Evolutionary conservation across 176 grass and related monocot species (phyloP).

Genomic region (Ananas comosus): DNA sequence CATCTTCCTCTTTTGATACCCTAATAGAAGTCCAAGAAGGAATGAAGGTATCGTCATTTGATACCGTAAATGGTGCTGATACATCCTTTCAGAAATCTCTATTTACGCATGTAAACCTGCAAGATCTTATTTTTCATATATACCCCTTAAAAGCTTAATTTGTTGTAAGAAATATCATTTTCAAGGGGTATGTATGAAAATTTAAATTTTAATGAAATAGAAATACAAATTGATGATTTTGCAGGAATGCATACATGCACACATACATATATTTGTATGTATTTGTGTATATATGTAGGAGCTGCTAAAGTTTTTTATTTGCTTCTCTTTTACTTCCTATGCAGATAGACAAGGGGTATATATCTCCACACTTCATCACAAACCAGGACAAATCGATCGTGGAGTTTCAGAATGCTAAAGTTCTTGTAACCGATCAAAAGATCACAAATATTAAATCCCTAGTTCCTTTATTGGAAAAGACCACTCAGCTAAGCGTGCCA

Average conservation of each 20-base stretch:
- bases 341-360: conserved; percentile 88
- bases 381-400: conserved; percentile 81
- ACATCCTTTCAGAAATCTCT: no score
- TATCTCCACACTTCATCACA: conserved; percentile 93
- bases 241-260: no score
- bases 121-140: no score
- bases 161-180: no score
- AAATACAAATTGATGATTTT: no score
- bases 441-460: conserved; percentile 63
- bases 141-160: no score
- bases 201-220: no score
- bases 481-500: conserved; percentile 68
- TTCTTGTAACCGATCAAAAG: conserved; percentile 83
- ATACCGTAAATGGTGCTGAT: not conserved
- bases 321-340: conserved; percentile 15
- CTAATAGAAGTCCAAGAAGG: conserved; percentile 84
- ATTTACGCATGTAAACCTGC: no score
- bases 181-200: no score
- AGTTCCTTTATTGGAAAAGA: conserved; percentile 82
- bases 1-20: conserved; percentile 86
- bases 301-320: not conserved
- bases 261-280: no score
- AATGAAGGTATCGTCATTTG: conserved; percentile 69
- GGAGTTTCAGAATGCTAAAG: conserved; percentile 85
- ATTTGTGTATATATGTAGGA: no score